Evolutionary conservation across 2,329 filamentous ascomycete genomes (phyloP).

Genomic region (Phialophora chinensis): DNA sequence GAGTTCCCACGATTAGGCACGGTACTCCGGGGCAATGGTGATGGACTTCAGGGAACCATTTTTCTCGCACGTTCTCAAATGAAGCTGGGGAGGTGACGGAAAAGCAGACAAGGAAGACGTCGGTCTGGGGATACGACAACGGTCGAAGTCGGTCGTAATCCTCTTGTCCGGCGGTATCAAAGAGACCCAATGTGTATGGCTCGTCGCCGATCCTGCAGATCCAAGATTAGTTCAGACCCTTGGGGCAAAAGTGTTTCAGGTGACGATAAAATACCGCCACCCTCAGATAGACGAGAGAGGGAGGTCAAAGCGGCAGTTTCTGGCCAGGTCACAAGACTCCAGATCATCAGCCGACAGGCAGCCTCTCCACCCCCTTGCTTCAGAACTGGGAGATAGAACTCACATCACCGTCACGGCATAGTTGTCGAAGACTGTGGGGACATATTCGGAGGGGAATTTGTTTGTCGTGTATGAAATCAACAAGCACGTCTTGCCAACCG

Average conservation of each 20-base stretch:
- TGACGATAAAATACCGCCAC: background rate
- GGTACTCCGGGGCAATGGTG: conserved; percentile 98
- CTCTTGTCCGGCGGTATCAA: conserved; percentile 98
- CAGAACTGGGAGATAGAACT: conserved; percentile 49
- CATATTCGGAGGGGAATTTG: conserved; percentile 99
- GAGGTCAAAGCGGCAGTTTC: background rate
- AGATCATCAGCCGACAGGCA: background rate
- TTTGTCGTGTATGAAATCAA: conserved; percentile 99
- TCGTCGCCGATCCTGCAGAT: conserved; percentile 90
- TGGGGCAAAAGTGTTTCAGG: conserved; percentile 5
- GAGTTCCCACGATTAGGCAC: conserved; percentile 96
- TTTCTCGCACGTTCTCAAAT: conserved; percentile 98
- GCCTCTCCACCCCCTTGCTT: background rate
- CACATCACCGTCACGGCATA: conserved; percentile 99
- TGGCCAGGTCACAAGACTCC: background rate
- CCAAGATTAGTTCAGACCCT: conserved; percentile 32
- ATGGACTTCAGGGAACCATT: conserved; percentile 98
- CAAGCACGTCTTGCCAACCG: conserved; percentile 98
- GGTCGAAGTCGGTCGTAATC: conserved; percentile 98
- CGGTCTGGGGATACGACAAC: conserved; percentile 96
- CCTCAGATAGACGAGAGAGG: background rate
- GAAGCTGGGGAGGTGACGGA: conserved; percentile 96
- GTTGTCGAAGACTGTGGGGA: conserved; percentile 98
- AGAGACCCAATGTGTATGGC: conserved; percentile 94
- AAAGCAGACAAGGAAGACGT: conserved; percentile 98